These are phyloP conservation scores for Dianthus caryophyllus DNA, from an alignment of 148 eudicot species.

Conservation along the genomic window DNA sequence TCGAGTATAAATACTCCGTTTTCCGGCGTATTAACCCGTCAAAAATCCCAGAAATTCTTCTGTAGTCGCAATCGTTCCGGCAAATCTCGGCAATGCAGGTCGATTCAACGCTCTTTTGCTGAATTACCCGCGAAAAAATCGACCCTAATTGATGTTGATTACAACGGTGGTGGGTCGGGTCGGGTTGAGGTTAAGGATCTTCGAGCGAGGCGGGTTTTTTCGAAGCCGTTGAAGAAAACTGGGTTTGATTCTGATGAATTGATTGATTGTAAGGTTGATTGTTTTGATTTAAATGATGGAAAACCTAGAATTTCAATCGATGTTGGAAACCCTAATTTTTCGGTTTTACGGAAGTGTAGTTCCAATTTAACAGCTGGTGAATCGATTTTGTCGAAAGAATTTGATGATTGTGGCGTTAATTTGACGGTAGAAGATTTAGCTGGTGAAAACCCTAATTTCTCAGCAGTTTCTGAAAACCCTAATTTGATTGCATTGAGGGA, in stretches of 20 bases:
- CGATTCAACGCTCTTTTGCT: not conserved
- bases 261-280: slow-evolving; percentile 10
- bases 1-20: slow-evolving; percentile 16
- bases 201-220: slow-evolving; percentile 36
- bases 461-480: not conserved
- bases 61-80: slow-evolving; percentile 35
- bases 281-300: no score
- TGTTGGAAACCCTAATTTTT: not conserved
- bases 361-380: not conserved
- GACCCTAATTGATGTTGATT: not conserved
- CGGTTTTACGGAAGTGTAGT: not conserved
- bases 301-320: no score
- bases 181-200: slow-evolving; percentile 33
- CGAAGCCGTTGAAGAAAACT: slow-evolving; percentile 24
- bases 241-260: slow-evolving; percentile 9
- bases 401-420: slow-evolving; percentile 7
- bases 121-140: not conserved
- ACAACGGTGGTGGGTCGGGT: not conserved
- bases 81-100: slow-evolving; percentile 7
- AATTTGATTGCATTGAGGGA: not conserved
- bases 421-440: not conserved
- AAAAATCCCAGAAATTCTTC: slow-evolving; percentile 28
- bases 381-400: not conserved
- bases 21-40: slow-evolving; percentile 29
- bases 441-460: slow-evolving; percentile 1